Base-by-base conservation (phyloP, 345 rosid genomes). In the Toxicodendron radicans region DNA sequence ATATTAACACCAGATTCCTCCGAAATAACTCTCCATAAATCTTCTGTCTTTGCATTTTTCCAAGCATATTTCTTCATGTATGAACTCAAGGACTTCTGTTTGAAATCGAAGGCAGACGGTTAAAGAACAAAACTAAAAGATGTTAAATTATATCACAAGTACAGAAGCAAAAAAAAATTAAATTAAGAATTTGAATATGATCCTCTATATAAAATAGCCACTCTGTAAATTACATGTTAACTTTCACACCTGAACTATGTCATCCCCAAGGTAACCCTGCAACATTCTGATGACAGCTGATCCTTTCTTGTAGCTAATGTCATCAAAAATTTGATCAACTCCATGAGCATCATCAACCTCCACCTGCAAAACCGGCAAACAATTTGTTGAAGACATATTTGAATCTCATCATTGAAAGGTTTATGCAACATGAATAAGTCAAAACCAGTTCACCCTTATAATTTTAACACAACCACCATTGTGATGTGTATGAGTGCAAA, bases 221-320 rank as follows among this genome's bases (percentile, higher is more conserved):
- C 43, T 38, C 43, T 38, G 43, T 38, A 4, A 14, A 51, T 16
- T 51, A 4, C 4, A 51, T 13, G 54, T 51, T 16, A 13, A 18
- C 16, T 51, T 16, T 76, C 45, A 54, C 67, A 79, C 86, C 88
- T 79, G 83, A 66, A 85, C 58, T 11, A 70, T 41, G 7, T 56
- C 78, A 72, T 76, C 83, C n/a, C 88, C 85, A 12, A 81, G 81
- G 54, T 85, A 83, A 57, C 73, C 61, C 76, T 80, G 79, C 73
- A 85, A n/a, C 88, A 83, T 83, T 38, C 75, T 62, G 59, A 85
- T 81, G 4, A 85, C 70, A 48, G 86, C 76, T 4, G 88, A 77
- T 38, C 88, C 86, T 72, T 85, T 85, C 57, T 75, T 63, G 48
- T 83, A 85, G 78, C 83, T 71, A 58, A 85, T 63, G 6, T 57